phyloP scores from a whole-genome alignment of 2,329 filamentous ascomycete genomes.

The Colletotrichum tanaceti region DNA sequence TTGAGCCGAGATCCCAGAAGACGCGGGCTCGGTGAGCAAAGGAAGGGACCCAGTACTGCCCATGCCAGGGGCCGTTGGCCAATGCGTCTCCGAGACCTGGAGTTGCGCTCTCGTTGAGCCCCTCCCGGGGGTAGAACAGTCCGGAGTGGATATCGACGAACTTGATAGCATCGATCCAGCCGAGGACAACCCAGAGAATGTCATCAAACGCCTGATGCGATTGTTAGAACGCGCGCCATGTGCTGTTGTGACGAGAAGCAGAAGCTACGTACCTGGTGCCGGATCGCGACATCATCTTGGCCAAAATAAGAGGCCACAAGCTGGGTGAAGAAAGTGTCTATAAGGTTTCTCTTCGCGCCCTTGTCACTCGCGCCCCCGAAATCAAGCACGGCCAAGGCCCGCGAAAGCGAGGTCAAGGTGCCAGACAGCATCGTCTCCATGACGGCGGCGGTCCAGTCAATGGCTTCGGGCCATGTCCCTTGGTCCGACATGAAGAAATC shows the following conservation, averaged over 20 bases:
- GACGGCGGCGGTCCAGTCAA: slow-evolving; percentile 95
- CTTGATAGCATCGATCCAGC: slow-evolving; percentile 85
- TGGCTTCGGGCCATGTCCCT: slow-evolving; percentile 85
- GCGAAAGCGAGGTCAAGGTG: slow-evolving; percentile 76
- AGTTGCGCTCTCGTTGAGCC: slow-evolving; percentile 43
- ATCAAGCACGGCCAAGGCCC: slow-evolving; percentile 59
- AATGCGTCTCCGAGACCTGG: slow-evolving; percentile 49
- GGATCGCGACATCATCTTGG: slow-evolving; percentile 80
- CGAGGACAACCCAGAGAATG: slow-evolving; percentile 94
- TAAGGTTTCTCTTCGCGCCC: slow-evolving; percentile 77
- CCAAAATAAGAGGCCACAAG: slow-evolving; percentile 84
- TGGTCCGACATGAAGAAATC: slow-evolving; percentile 81
- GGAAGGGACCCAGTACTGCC: slow-evolving; percentile 76
- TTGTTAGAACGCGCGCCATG: slow-evolving; percentile 23
- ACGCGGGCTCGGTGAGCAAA: slow-evolving; percentile 86
- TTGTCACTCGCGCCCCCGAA: slow-evolving; percentile 52
- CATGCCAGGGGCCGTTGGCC: slow-evolving; percentile 74
- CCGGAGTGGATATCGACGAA: slow-evolving; percentile 78
- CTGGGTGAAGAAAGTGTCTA: slow-evolving; percentile 85
- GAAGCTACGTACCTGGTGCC: slow-evolving; percentile 61
- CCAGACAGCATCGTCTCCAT: slow-evolving; percentile 82
- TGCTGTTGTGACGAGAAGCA: not conserved
- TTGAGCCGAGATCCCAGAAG: slow-evolving; percentile 84
- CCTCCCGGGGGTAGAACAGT: slow-evolving; percentile 64
- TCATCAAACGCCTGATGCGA: slow-evolving; percentile 84